phyloP scores from a whole-genome alignment of 164 flowering plant genomes.

The Tinospora cordifolia region DNA sequence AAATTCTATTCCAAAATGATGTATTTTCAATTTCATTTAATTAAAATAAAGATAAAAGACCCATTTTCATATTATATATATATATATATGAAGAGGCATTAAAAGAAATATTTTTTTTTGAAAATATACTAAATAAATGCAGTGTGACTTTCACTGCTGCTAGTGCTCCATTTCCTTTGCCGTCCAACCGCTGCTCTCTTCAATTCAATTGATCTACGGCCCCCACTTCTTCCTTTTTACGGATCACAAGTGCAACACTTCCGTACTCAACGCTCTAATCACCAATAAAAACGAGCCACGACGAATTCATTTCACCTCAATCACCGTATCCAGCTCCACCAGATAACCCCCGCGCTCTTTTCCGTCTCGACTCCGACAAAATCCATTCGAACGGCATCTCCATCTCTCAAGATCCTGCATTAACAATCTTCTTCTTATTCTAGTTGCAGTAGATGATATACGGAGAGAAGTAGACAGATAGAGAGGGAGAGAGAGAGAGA shows the following conservation, averaged over 20 bases:
- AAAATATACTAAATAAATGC: too few species aligned
- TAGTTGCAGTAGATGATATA: not conserved
- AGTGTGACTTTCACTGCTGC: not conserved
- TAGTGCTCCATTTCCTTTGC: slow-evolving; percentile 2
- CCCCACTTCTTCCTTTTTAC: not conserved
- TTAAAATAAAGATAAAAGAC: too few species aligned
- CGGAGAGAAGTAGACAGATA: not conserved
- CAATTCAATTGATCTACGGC: not conserved
- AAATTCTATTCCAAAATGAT: too few species aligned
- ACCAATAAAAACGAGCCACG: not conserved
- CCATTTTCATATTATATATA: too few species aligned
- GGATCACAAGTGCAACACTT: not conserved
- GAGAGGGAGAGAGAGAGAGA: not conserved
- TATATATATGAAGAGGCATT: too few species aligned
- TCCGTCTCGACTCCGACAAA: slow-evolving; percentile 16
- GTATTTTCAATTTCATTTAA: too few species aligned
- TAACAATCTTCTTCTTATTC: not conserved
- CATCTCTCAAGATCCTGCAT: slow-evolving; percentile 9
- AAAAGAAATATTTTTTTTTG: too few species aligned
- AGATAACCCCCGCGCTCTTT: not conserved
- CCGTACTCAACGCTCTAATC: not conserved
- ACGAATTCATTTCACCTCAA: not conserved
- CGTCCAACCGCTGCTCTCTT: not conserved
- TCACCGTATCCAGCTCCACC: not conserved
- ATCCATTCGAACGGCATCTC: slow-evolving; percentile 15